Conservation (phyloP, 1,139 yeast genomes). For the Pneumocystis oryctolagi region DNA sequence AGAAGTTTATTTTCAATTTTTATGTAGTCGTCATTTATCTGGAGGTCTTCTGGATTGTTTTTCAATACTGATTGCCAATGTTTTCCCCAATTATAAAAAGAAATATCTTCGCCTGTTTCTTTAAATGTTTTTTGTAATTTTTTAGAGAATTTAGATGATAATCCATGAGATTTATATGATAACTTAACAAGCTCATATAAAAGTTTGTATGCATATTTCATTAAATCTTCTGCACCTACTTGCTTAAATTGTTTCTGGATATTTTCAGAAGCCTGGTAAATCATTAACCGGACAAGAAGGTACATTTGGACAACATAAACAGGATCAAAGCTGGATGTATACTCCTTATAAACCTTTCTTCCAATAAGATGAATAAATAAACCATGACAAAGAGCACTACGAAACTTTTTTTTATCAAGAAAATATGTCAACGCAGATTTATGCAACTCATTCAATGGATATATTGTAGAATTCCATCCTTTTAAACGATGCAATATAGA, state of each 20-base stretch:
- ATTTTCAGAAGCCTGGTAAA: not conserved
- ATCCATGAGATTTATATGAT: not conserved
- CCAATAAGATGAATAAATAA: not conserved
- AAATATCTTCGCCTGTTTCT: not conserved
- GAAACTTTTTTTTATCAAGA: not conserved
- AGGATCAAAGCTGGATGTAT: not conserved
- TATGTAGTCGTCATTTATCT: not conserved
- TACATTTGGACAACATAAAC: not conserved
- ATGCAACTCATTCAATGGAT: not conserved
- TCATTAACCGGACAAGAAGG: not conserved
- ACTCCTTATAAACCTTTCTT: not conserved
- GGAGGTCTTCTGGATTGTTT: not conserved
- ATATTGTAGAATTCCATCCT: not conserved
- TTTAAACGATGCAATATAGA: not conserved
- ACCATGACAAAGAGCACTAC: not conserved
- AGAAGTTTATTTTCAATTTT: not conserved
- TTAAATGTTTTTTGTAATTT: not conserved
- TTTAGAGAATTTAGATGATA: not conserved
- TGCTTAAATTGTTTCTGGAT: not conserved
- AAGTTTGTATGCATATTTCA: not conserved
- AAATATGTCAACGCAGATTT: not conserved
- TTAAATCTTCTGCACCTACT: not conserved
- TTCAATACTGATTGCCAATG: not conserved
- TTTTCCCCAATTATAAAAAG: not conserved
- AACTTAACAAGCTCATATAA: not conserved